Evolutionary conservation across 441 rosid genomes (phyloP).

Genomic region (Arabidopsis lyrata): DNA sequence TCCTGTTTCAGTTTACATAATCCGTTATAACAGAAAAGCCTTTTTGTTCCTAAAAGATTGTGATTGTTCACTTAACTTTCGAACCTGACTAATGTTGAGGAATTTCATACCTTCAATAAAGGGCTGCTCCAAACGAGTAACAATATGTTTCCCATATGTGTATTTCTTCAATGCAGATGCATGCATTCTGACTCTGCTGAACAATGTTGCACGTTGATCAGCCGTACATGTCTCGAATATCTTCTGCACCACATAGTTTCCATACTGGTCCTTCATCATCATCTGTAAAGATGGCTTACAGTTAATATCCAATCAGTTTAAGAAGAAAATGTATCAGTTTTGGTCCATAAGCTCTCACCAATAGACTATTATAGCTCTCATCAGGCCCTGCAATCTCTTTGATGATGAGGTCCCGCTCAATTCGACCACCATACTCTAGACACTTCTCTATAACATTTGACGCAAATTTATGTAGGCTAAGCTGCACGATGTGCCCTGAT

Average conservation of each 20-base stretch:
- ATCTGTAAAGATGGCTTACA: conserved; percentile 46
- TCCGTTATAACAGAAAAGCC: neutral
- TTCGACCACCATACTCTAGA: conserved; percentile 57
- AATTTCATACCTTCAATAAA: conserved; percentile 62
- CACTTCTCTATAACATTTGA: conserved; percentile 83
- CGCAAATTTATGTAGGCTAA: conserved; percentile 77
- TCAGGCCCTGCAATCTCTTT: conserved; percentile 61
- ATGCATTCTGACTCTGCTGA: conserved; percentile 62
- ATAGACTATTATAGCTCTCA: conserved; percentile 61
- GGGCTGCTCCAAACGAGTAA: conserved; percentile 77
- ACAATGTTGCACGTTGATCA: conserved; percentile 62
- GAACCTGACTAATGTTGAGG: neutral
- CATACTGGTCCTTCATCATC: conserved; percentile 95
- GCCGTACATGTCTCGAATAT: conserved; percentile 73
- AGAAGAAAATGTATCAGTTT: conserved; percentile 1
- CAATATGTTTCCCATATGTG: conserved; percentile 94
- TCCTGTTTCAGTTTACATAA: neutral
- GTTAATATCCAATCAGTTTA: conserved; percentile 17
- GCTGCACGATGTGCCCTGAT: conserved; percentile 61
- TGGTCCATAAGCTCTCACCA: conserved; percentile 58
- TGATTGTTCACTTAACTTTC: neutral
- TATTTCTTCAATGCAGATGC: conserved; percentile 82
- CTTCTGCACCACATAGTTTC: conserved; percentile 93
- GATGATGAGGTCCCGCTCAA: conserved; percentile 61
- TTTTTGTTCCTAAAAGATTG: neutral